Conservation (phyloP, 1,284 basidiomycete genomes). For the Leccinum pseudoinsigne region DNA sequence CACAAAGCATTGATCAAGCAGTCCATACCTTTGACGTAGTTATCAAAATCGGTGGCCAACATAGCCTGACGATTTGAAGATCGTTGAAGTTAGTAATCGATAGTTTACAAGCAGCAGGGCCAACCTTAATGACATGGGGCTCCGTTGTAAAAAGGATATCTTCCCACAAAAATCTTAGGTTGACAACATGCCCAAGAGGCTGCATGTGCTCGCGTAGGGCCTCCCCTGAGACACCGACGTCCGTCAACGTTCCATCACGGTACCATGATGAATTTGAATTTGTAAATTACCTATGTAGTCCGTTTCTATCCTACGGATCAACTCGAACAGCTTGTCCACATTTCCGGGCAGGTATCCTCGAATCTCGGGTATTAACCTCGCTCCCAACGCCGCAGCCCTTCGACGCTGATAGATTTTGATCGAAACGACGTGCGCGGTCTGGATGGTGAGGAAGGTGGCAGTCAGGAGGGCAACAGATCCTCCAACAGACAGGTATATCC, state of each 20-base stretch:
- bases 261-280: neutral
- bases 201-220: constrained; percentile 14
- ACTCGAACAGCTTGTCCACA: constrained; percentile 23
- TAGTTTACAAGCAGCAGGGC: neutral
- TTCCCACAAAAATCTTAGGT: constrained; percentile 35
- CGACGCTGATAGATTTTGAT: constrained; percentile 15
- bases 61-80: constrained; percentile 29
- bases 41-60: constrained; percentile 43
- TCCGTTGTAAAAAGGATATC: constrained; percentile 35
- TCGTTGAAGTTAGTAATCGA: neutral
- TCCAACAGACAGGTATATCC: constrained; percentile 14
- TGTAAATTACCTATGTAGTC: constrained; percentile 28
- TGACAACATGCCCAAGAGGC: constrained; percentile 25
- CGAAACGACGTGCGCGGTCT: constrained; percentile 6
- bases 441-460: constrained; percentile 3
- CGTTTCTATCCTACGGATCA: constrained; percentile 14
- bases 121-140: constrained; percentile 31
- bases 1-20: neutral
- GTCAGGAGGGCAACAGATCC: constrained; percentile 9
- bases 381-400: constrained; percentile 21
- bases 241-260: constrained; percentile 4
- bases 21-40: constrained; percentile 42
- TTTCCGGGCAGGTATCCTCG: constrained; percentile 28
- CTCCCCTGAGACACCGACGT: constrained; percentile 13
- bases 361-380: constrained; percentile 22